Conservation (phyloP, 306 rosid genomes). For the Elaeagnus macrophylla region DNA sequence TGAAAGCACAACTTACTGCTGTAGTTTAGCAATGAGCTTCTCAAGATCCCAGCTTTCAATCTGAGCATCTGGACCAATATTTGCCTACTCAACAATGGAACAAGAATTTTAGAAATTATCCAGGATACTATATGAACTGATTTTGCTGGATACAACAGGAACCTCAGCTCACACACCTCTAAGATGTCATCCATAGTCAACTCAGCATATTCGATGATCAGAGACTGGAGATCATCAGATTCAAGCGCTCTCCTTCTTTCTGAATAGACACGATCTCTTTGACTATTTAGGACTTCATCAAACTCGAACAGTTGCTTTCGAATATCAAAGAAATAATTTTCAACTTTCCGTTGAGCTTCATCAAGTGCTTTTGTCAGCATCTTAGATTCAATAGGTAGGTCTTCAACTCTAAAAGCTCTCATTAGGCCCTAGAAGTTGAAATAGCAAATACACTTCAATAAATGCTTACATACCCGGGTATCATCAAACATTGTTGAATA, state of each 20-base stretch:
- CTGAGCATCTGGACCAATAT: conserved; percentile 78
- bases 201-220: conserved; percentile 90
- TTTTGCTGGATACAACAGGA: background rate
- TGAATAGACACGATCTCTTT: conserved; percentile 85
- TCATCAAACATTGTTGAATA: conserved; percentile 10
- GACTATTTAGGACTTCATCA: conserved; percentile 94
- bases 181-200: conserved; percentile 91
- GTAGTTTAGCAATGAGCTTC: conserved; percentile 78
- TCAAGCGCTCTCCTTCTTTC: conserved; percentile 95
- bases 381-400: conserved; percentile 92
- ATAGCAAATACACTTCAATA: conserved; percentile 9
- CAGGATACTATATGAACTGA: background rate
- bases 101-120: conserved; percentile 3
- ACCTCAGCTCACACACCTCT: conserved; percentile 36
- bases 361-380: conserved; percentile 97
- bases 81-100: conserved; percentile 52
- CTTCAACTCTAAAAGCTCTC: conserved; percentile 96
- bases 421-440: conserved; percentile 67
- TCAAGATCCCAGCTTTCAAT: conserved; percentile 93
- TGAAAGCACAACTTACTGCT: conserved; percentile 66
- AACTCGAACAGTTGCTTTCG: conserved; percentile 92
- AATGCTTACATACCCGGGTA: conserved; percentile 12
- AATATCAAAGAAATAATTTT: conserved; percentile 90
- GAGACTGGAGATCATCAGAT: conserved; percentile 72
- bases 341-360: conserved; percentile 98